phyloP scores from a whole-genome alignment of 2,329 filamentous ascomycete genomes.

The Septoria linicola region DNA sequence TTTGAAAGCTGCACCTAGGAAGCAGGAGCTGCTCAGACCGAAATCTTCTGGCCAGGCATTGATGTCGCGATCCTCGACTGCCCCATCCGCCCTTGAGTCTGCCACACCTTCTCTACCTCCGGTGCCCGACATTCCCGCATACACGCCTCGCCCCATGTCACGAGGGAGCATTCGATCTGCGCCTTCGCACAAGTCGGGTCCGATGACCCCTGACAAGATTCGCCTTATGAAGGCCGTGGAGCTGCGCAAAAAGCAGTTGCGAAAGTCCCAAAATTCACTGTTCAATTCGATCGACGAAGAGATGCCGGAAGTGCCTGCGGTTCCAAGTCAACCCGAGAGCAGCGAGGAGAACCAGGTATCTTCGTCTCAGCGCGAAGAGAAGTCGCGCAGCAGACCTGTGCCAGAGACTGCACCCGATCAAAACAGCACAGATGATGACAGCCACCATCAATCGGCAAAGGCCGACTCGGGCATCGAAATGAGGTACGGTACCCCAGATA shows the following conservation, averaged over 20 bases:
- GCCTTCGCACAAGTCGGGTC: conserved; percentile 40
- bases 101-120: conserved; percentile 35
- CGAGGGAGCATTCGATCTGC: conserved; percentile 45
- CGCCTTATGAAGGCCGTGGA: conserved; percentile 93
- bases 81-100: conserved; percentile 10
- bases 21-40: conserved; percentile 36
- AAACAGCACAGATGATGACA: conserved; percentile 22
- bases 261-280: conserved; percentile 28
- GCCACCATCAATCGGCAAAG: conserved; percentile 41
- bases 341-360: background rate
- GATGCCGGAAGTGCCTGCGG: conserved; percentile 22
- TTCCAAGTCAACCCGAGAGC: conserved; percentile 12
- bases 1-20: conserved; percentile 30
- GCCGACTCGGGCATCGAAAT: conserved; percentile 59
- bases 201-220: conserved; percentile 82
- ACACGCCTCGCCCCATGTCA: conserved; percentile 37
- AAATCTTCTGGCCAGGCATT: conserved; percentile 36
- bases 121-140: conserved; percentile 38
- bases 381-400: conserved; percentile 15
- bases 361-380: background rate
- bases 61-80: conserved; percentile 15
- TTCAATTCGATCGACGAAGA: conserved; percentile 19
- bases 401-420: conserved; percentile 15
- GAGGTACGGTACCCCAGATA: conserved; percentile 38
- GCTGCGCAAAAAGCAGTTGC: conserved; percentile 76